Conservation (phyloP, 1,139 yeast genomes). For the Pichia sp. region DNA sequence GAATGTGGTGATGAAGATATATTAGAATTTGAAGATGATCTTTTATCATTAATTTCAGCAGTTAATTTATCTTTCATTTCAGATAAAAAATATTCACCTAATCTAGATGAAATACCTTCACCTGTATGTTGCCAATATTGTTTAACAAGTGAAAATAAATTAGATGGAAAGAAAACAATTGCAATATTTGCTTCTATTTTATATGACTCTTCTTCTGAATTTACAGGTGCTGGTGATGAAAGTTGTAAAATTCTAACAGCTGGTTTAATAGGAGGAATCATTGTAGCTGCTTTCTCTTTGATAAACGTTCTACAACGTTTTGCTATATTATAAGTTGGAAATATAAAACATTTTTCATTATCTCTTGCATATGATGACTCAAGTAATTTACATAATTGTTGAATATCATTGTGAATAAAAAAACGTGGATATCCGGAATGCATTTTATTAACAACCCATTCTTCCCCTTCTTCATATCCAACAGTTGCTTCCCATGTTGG, state of each 20-base stretch:
- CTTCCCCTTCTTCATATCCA: conserved; percentile 86
- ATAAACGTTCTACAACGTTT: conserved; percentile 80
- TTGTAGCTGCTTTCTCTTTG: conserved; percentile 30
- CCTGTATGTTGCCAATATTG: conserved; percentile 97
- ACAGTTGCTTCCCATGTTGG: conserved; percentile 94
- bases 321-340: conserved; percentile 74
- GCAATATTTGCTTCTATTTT: conserved; percentile 64
- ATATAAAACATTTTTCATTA: conserved; percentile 65
- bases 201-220: conserved; percentile 51
- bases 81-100: conserved; percentile 75
- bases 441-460: conserved; percentile 77
- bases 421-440: conserved; percentile 85
- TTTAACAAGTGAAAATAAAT: conserved; percentile 58
- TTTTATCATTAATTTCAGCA: conserved; percentile 21
- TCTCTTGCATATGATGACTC: conserved; percentile 67
- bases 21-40: conserved; percentile 16
- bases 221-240: conserved; percentile 62
- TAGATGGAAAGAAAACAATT: conserved; percentile 64
- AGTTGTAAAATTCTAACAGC: conserved; percentile 68
- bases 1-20: conserved; percentile 11
- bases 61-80: conserved; percentile 44
- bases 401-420: conserved; percentile 69
- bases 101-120: conserved; percentile 84
- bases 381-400: conserved; percentile 46
- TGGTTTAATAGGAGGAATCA: conserved; percentile 24